A percentile compares a stretch with the other conserved stretches of the same genome.
These are phyloP conservation scores for Vaucheria bursata DNA, from an alignment of 352 stramenopile genomes.

Conservation along the genomic window DNA sequence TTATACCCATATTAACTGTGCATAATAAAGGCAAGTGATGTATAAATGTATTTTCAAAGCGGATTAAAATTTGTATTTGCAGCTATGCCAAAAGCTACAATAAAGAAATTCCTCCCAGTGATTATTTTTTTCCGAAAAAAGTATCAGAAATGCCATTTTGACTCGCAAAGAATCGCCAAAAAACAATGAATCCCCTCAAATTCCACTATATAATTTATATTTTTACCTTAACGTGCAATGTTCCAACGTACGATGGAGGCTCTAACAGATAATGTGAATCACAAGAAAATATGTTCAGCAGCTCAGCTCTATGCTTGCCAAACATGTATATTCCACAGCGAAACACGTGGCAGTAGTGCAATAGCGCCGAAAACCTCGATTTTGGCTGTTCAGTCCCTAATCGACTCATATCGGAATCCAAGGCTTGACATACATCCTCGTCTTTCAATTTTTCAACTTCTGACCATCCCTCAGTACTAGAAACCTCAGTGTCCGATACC, in stretches of 20 bases:
- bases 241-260: background rate
- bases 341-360: slow-evolving; percentile 7
- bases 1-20: too few relatives aligned
- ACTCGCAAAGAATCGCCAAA: too few relatives aligned
- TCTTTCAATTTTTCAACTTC: background rate
- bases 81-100: too few relatives aligned
- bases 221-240: background rate
- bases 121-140: too few relatives aligned
- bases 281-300: slow-evolving; percentile 2
- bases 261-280: background rate
- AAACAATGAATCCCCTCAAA: background rate
- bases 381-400: background rate
- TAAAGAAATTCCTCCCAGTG: too few relatives aligned
- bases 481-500: background rate
- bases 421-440: background rate
- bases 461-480: background rate
- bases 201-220: background rate
- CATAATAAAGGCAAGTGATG: too few relatives aligned
- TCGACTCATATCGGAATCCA: background rate
- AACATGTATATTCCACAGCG: background rate
- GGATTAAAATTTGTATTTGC: too few relatives aligned
- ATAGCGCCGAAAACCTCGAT: background rate
- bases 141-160: too few relatives aligned
- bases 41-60: too few relatives aligned
- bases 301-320: background rate